These are phyloP conservation scores for Geotrichum bryndzae DNA, from an alignment of 1,139 yeast genomes.

Conservation along the genomic window DNA sequence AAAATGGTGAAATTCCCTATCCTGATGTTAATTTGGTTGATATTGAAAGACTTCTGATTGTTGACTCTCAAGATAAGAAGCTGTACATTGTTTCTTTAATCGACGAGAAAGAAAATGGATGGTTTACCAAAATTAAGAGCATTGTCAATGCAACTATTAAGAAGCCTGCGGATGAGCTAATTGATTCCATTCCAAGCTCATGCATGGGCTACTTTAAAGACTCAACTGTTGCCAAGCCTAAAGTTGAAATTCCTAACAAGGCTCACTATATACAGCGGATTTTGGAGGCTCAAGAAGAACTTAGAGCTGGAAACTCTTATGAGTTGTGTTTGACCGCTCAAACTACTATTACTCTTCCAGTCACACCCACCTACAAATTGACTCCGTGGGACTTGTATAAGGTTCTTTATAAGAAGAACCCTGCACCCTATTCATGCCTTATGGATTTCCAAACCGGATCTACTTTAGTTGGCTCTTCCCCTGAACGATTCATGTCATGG, in stretches of 20 bases:
- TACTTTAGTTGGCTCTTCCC: conserved; percentile 76
- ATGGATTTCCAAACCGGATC: conserved; percentile 66
- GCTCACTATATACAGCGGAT: conserved; percentile 53
- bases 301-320: conserved; percentile 84
- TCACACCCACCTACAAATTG: conserved; percentile 6
- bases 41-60: conserved; percentile 58
- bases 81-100: conserved; percentile 53
- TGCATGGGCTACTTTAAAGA: conserved; percentile 19
- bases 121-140: conserved; percentile 32
- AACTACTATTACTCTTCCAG: conserved; percentile 48
- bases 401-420: conserved; percentile 63
- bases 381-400: conserved; percentile 78
- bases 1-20: conserved; percentile 14
- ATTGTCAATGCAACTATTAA: conserved; percentile 10
- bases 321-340: conserved; percentile 87
- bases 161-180: neutral
- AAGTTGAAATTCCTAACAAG: conserved; percentile 50
- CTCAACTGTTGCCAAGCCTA: conserved; percentile 24
- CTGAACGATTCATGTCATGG: conserved; percentile 91
- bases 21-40: conserved; percentile 77
- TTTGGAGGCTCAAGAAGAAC: conserved; percentile 56
- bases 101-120: conserved; percentile 34
- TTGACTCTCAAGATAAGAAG: conserved; percentile 45
- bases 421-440: conserved; percentile 88
- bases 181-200: conserved; percentile 18